Conservation (phyloP, 805 yeast genomes). For the Saturnispora serradocipensis region DNA sequence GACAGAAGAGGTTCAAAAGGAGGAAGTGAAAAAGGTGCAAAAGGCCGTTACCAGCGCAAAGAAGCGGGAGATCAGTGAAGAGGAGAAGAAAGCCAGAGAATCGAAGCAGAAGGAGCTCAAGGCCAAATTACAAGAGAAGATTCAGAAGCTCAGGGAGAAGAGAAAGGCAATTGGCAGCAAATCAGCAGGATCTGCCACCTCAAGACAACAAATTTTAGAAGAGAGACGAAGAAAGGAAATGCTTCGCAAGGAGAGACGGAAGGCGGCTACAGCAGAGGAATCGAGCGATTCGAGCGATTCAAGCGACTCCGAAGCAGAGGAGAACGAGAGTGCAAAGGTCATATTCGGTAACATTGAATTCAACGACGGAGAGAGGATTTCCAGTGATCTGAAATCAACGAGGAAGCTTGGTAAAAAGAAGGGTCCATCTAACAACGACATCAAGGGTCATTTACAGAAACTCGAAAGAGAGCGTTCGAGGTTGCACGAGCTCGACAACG, state of each 20-base stretch:
- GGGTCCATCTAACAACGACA: slow-evolving; percentile 81
- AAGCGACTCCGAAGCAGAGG: slow-evolving; percentile 28
- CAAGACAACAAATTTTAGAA: slow-evolving; percentile 71
- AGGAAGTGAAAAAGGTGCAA: slow-evolving; percentile 9
- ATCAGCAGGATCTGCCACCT: slow-evolving; percentile 70
- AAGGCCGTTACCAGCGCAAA: slow-evolving; percentile 6
- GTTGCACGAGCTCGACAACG: slow-evolving; percentile 47
- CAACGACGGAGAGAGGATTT: slow-evolving; percentile 69
- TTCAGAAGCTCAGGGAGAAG: slow-evolving; percentile 58
- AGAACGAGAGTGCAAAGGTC: slow-evolving; percentile 30
- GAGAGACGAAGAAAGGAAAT: slow-evolving; percentile 46
- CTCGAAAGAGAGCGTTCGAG: slow-evolving; percentile 67
- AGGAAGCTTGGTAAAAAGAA: slow-evolving; percentile 55
- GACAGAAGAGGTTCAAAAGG: slow-evolving; percentile 24
- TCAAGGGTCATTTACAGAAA: slow-evolving; percentile 69
- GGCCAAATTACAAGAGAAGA: slow-evolving; percentile 69
- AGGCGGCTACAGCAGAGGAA: slow-evolving; percentile 22
- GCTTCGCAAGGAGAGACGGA: slow-evolving; percentile 25
- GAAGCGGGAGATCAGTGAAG: slow-evolving; percentile 31
- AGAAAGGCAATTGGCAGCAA: slow-evolving; percentile 90
- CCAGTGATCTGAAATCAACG: slow-evolving; percentile 56
- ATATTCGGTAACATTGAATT: slow-evolving; percentile 78
- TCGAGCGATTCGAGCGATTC: slow-evolving; percentile 33
- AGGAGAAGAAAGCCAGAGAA: slow-evolving; percentile 40
- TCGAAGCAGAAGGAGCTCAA: slow-evolving; percentile 59